Percentiles rank a stretch among this genome's conserved stretches.
Evolutionary conservation across 2,329 filamentous ascomycete species (phyloP).

Genomic region (Pseudocercospora cruenta): DNA sequence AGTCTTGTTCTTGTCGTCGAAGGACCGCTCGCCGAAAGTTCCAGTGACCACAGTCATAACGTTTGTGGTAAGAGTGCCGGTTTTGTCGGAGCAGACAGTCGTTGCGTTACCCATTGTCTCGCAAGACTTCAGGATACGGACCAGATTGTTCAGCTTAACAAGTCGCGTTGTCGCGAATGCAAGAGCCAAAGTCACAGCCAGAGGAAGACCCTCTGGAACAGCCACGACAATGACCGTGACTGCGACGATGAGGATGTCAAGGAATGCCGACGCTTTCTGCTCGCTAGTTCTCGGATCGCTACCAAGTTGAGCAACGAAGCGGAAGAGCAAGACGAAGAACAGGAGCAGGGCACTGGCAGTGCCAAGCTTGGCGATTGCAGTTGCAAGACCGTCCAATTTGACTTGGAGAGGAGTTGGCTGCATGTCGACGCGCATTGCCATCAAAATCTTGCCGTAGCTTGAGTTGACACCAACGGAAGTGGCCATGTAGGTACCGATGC

Average conservation of each 20-base stretch:
- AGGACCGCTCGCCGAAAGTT: slow-evolving; percentile 60
- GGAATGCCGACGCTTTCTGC: slow-evolving; percentile 73
- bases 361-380: slow-evolving; percentile 76
- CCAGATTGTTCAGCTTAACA: slow-evolving; percentile 70
- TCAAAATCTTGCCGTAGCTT: slow-evolving; percentile 75
- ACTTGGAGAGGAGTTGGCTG: slow-evolving; percentile 78
- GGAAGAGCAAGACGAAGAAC: slow-evolving; percentile 83
- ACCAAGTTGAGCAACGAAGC: slow-evolving; percentile 73
- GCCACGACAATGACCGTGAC: slow-evolving; percentile 70
- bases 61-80: slow-evolving; percentile 73
- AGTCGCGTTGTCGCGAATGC: slow-evolving; percentile 70
- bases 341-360: slow-evolving; percentile 76
- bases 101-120: slow-evolving; percentile 74
- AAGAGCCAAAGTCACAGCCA: slow-evolving; percentile 69
- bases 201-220: slow-evolving; percentile 66
- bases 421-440: slow-evolving; percentile 75
- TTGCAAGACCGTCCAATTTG: slow-evolving; percentile 77
- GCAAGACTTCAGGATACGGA: slow-evolving; percentile 68
- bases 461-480: slow-evolving; percentile 76
- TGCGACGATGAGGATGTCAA: slow-evolving; percentile 65
- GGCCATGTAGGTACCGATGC: slow-evolving; percentile 74
- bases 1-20: slow-evolving; percentile 42
- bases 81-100: slow-evolving; percentile 80
- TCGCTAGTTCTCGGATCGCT: slow-evolving; percentile 60
- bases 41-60: slow-evolving; percentile 77